Evolutionary conservation across 1,284 basidiomycete genomes (phyloP).

Genomic region (Wolfiporia cocos): DNA sequence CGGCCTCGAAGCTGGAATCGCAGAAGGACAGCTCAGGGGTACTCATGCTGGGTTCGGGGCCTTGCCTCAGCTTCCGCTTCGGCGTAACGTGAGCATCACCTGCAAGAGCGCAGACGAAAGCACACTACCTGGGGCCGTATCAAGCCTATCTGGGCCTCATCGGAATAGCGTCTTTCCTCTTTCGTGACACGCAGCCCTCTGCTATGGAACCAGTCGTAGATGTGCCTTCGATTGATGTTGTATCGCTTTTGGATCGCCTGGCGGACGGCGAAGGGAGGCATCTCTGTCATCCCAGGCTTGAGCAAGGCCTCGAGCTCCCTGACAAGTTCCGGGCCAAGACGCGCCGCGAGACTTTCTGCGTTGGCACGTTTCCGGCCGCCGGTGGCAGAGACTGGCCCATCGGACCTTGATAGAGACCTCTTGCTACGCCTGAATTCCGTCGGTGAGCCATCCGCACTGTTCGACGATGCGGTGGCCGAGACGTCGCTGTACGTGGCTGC

Average conservation of each 20-base stretch:
- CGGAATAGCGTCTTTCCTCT: conserved; percentile 42
- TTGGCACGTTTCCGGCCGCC: conserved; percentile 26
- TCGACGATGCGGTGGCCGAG: conserved; percentile 11
- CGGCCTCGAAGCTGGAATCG: conserved; percentile 1
- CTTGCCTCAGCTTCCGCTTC: no score
- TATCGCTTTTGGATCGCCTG: conserved; percentile 64
- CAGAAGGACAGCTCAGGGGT: conserved; percentile 1
- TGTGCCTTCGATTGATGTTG: conserved; percentile 61
- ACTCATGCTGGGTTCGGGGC: no score
- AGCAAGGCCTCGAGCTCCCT: conserved; percentile 63
- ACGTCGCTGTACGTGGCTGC: conserved; percentile 9
- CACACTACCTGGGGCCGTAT: conserved; percentile 17
- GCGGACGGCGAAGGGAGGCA: conserved; percentile 65
- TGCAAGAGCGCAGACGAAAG: no score
- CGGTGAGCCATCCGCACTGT: conserved; percentile 8
- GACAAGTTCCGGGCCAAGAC: conserved; percentile 59
- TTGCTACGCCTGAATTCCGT: background rate
- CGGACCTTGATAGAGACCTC: conserved; percentile 8
- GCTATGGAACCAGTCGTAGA: conserved; percentile 71
- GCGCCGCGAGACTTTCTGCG: conserved; percentile 49
- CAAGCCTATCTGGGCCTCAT: conserved; percentile 15
- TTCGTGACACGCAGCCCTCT: conserved; percentile 61
- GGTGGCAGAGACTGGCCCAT: conserved; percentile 1
- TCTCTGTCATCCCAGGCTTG: conserved; percentile 57
- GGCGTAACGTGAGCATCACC: no score